phyloP scores from a whole-genome alignment of 2,329 filamentous ascomycete genomes.

The Fusarium mexicanum region DNA sequence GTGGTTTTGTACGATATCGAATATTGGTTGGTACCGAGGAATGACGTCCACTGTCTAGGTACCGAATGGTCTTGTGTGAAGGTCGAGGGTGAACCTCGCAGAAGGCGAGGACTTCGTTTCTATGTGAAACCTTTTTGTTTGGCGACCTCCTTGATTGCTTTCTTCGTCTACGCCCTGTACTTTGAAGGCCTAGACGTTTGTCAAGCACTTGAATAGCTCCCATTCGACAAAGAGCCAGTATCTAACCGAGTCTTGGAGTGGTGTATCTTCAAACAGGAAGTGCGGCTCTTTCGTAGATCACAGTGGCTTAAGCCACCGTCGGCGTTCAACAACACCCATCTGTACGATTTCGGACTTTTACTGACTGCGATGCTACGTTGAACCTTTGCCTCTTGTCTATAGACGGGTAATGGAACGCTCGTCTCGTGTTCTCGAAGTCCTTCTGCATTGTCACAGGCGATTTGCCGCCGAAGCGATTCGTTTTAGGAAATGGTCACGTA shows the following conservation, averaged over 20 bases:
- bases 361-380: background rate
- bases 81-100: background rate
- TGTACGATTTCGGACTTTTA: conserved; percentile 4
- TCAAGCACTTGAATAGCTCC: background rate
- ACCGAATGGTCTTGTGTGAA: background rate
- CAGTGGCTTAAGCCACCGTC: background rate
- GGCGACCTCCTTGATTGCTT: background rate
- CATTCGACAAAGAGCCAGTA: background rate
- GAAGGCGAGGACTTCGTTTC: background rate
- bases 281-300: background rate
- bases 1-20: background rate
- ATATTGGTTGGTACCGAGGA: conserved; percentile 4
- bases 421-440: background rate
- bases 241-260: background rate
- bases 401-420: background rate
- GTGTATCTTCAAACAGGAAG: background rate
- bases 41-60: background rate
- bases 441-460: background rate
- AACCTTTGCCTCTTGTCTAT: background rate
- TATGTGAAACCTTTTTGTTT: background rate
- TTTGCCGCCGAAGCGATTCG: background rate
- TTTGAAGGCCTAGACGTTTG: background rate
- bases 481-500: background rate
- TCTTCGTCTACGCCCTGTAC: background rate
- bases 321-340: background rate